Evolutionary conservation across 176 grass and related monocot genomes (phyloP), one percentile per base, ranked within the genome.

Genomic region (Typha latifolia): DNA sequence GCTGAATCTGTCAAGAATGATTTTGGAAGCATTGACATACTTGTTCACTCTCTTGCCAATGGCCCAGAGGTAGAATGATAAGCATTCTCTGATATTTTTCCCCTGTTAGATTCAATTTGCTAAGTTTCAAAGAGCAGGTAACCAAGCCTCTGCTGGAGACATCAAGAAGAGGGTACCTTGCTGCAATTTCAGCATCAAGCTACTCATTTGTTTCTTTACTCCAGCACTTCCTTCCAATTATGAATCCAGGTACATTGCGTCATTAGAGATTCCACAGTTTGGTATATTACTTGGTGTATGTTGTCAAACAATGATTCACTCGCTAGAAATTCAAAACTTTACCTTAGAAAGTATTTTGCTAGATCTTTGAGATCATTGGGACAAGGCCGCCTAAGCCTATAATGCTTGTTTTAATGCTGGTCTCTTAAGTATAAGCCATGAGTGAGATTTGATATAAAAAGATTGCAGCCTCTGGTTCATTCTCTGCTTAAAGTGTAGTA

Each of bases 1-100:
- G 94, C 83, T 47, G 85, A 97, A 76, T 69, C 77, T 65, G 94
- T 97, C 27, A 92, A 90, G 62, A 91, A 84, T 49, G 94, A 97
- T 86, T 97, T 92, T 87, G 94, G 85, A 24, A 92, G 75, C 70
- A 97, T 97, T 78, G 94, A 97, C 70, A 97, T 97, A 65, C 85
- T 97, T 68, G 88, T 97, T 56, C 85, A 93, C 69, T 97, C 94
- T 70, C 89, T 97, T 77, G 94, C 94, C 20, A 97, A 97, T 81
- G 94, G 94, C 32, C 89, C 94, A 63, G 94, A 97, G 83, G 94
- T 86, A 66, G 13, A 65, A 37, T 64, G 1, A 56, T 11, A 6
- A 31, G 1, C 51, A 52, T 24, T 59, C 3, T 29, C 15, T 47
- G 23, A 9, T 84, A 12, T 64, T 37, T 34, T 68, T 52, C 20